These are phyloP conservation scores for Starmerella apicola DNA, from an alignment of 805 yeast genomes.

Conservation along the genomic window DNA sequence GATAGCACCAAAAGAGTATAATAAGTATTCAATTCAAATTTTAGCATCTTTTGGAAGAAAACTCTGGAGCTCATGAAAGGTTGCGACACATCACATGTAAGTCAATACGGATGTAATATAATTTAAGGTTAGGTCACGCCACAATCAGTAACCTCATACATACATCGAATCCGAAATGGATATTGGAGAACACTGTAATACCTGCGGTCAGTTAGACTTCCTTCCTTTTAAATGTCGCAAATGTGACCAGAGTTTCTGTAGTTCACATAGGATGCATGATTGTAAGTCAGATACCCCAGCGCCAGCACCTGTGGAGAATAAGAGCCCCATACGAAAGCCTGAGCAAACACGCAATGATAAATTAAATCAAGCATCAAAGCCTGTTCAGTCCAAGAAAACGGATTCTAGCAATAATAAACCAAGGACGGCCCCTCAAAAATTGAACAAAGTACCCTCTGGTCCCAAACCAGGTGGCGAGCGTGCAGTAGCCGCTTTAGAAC, in stretches of 20 bases:
- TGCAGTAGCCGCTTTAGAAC: slow-evolving; percentile 13
- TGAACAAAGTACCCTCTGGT: background rate
- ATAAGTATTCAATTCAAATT: too few relatives aligned
- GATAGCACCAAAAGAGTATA: too few relatives aligned
- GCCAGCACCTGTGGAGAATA: too few relatives aligned
- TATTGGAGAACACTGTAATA: slow-evolving; percentile 31
- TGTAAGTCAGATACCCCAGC: slow-evolving; percentile 21
- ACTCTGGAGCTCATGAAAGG: too few relatives aligned
- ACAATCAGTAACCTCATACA: background rate
- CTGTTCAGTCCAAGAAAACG: background rate
- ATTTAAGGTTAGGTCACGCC: too few relatives aligned
- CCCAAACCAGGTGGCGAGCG: slow-evolving; percentile 6
- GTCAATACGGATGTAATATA: too few relatives aligned
- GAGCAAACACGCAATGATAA: too few relatives aligned
- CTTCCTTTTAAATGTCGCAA: slow-evolving; percentile 32
- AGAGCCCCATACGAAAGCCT: too few relatives aligned
- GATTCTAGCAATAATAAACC: background rate
- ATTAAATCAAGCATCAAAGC: too few relatives aligned
- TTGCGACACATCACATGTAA: too few relatives aligned
- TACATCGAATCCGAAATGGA: slow-evolving; percentile 19
- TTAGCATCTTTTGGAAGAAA: too few relatives aligned
- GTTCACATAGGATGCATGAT: slow-evolving; percentile 30
- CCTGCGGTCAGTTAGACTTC: slow-evolving; percentile 32
- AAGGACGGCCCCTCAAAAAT: background rate
- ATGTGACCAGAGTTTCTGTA: slow-evolving; percentile 29